A percentile compares a stretch with the other conserved stretches of the same genome.
phyloP scores from a whole-genome alignment of 148 eudicot species.

The Hydrangea macrophylla region DNA sequence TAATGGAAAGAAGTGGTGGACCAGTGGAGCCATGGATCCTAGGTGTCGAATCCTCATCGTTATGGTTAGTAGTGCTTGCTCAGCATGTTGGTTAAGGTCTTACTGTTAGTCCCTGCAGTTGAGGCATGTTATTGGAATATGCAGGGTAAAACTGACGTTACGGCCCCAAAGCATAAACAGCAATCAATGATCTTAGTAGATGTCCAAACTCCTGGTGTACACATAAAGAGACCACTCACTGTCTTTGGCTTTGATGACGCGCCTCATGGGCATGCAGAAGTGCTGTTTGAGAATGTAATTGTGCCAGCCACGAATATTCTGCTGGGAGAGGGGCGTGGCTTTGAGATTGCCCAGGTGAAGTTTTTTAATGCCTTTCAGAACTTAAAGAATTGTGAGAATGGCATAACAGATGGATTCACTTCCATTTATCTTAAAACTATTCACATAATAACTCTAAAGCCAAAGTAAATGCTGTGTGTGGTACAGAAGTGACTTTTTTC shows the following conservation, averaged over 20 bases:
- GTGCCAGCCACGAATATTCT: constrained; percentile 80
- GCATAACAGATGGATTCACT: neutral
- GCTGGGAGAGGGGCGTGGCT: constrained; percentile 96
- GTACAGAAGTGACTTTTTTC: too few species aligned
- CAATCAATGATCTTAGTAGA: constrained; percentile 97
- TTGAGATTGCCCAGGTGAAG: constrained; percentile 95
- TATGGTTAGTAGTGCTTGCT: constrained; percentile 57
- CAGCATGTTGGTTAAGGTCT: constrained; percentile 1
- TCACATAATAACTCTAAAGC: neutral
- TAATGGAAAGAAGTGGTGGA: constrained; percentile 97
- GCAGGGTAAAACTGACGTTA: constrained; percentile 93
- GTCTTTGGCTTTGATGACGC: constrained; percentile 99
- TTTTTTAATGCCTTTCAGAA: neutral
- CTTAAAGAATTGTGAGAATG: neutral
- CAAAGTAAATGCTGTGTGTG: neutral
- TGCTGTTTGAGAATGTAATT: constrained; percentile 68
- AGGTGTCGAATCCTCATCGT: constrained; percentile 89
- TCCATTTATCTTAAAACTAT: neutral
- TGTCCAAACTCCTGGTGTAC: constrained; percentile 71
- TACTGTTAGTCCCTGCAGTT: neutral
- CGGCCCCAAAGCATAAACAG: constrained; percentile 81
- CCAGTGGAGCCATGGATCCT: constrained; percentile 99
- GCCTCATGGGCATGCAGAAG: constrained; percentile 98
- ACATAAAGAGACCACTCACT: constrained; percentile 65
- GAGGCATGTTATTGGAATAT: constrained; percentile 19